A percentile compares a stretch with the other conserved stretches of the same genome.
Evolutionary conservation across 495 filamentous ascomycete genomes (phyloP).

Genomic region (Podospora anserina): DNA sequence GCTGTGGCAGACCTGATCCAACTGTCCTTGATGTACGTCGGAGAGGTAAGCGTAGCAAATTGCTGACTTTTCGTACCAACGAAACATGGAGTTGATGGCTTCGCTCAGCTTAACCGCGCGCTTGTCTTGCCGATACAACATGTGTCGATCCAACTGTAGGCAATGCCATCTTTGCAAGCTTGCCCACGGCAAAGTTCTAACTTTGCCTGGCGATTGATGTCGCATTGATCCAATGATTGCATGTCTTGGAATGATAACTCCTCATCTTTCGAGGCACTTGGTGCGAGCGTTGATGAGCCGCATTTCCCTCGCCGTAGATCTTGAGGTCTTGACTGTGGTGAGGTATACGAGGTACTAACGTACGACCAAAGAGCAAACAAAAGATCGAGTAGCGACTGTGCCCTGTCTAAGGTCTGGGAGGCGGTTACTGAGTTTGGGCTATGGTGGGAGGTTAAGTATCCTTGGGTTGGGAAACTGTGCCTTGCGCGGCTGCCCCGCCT

Average conservation of each 20-base stretch:
- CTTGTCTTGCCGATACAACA: slow-evolving; percentile 43
- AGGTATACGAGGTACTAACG: too few species aligned
- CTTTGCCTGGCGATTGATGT: background rate
- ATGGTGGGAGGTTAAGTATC: too few species aligned
- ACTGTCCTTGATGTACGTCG: slow-evolving; percentile 12
- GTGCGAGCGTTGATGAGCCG: slow-evolving; percentile 15
- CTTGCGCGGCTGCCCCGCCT: too few species aligned
- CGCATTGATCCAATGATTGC: slow-evolving; percentile 2
- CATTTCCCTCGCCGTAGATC: background rate
- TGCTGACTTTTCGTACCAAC: slow-evolving; percentile 32
- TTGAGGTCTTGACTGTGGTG: too few species aligned
- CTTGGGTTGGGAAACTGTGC: too few species aligned
- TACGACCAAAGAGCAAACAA: too few species aligned
- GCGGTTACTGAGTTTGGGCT: too few species aligned
- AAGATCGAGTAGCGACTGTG: too few species aligned
- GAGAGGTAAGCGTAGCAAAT: slow-evolving; percentile 34
- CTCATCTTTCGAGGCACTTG: slow-evolving; percentile 12
- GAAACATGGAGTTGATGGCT: slow-evolving; percentile 8
- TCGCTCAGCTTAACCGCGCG: slow-evolving; percentile 38
- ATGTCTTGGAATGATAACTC: slow-evolving; percentile 21
- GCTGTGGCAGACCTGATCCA: too few species aligned
- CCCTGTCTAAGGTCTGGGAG: too few species aligned
- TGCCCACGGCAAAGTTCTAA: slow-evolving; percentile 13
- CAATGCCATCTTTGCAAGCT: slow-evolving; percentile 12
- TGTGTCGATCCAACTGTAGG: slow-evolving; percentile 39